These are phyloP conservation scores for Sphaerulina musiva DNA, from an alignment of 2,329 filamentous ascomycete genomes.

Conservation along the genomic window DNA sequence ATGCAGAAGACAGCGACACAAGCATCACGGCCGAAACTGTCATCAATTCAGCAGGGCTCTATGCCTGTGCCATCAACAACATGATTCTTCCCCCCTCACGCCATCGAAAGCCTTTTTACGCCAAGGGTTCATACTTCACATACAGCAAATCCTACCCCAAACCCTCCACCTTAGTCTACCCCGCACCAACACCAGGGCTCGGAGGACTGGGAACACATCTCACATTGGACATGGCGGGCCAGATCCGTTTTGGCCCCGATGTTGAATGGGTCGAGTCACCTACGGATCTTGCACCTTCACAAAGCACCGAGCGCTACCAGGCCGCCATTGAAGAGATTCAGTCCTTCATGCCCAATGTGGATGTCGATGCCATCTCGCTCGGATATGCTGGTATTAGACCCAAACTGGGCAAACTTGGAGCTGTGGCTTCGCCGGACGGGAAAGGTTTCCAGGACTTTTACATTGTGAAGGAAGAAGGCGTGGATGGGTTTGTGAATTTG, in stretches of 20 bases:
- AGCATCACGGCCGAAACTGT: constrained; percentile 67
- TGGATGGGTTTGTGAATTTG: constrained; percentile 77
- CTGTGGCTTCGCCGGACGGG: constrained; percentile 48
- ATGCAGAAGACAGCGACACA: constrained; percentile 36
- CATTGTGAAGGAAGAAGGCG: constrained; percentile 69
- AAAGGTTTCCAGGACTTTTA: constrained; percentile 78
- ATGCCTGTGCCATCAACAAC: constrained; percentile 71
- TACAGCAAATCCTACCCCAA: constrained; percentile 62
- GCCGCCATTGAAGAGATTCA: constrained; percentile 68
- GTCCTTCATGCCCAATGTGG: constrained; percentile 69
- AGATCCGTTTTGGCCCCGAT: constrained; percentile 87
- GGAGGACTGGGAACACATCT: constrained; percentile 88
- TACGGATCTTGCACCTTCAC: constrained; percentile 54
- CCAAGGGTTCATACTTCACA: constrained; percentile 93
- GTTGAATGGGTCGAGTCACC: constrained; percentile 82
- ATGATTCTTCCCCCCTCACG: constrained; percentile 59
- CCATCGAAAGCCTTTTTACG: constrained; percentile 63
- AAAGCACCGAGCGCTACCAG: constrained; percentile 56
- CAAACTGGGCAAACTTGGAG: constrained; percentile 63
- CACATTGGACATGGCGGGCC: constrained; percentile 78
- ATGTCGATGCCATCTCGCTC: constrained; percentile 58
- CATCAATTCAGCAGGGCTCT: constrained; percentile 80
- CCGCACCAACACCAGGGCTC: constrained; percentile 72
- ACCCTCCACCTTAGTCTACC: constrained; percentile 74
- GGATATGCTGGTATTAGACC: constrained; percentile 92